Evolutionary conservation across 139 green algal species (phyloP), one percentile per base, ranked within the genome.

Genomic region (Trebouxia sp.): DNA sequence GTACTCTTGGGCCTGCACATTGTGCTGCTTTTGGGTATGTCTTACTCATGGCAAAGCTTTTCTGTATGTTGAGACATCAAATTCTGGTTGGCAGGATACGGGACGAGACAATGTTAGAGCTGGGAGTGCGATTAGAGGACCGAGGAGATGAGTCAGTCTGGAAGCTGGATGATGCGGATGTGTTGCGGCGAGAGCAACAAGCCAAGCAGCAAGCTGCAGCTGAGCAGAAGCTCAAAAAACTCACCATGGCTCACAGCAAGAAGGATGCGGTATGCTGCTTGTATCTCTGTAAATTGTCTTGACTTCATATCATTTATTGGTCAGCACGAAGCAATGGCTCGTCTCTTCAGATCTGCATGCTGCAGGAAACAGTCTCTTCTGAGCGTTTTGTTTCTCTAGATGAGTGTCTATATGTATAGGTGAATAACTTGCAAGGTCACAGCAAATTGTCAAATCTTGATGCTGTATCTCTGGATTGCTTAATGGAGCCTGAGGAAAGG

Each of bases 81-180:
- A 58, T 14, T 58, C 17, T 17, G 17, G 17, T 14, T 17, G 8
- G 91, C 85, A 83, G 87, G 17, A 67, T 98, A 39, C 86, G 97
- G 0, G 97, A 99, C 83, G 83, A 91, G 12, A 85, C 85, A 3
- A 79, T 99, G 76, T 88, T 95, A 26, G 89, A 95, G 30, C 85
- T 99, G 79, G 97, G 97, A 4, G 89, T 99, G 30, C 83, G 92
- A 72, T 84, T 98, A n/a, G 96, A 99, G 85, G 94, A 98, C 87
- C 84, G 85, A 56, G 91, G 94, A 66, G 94, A 87, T 62, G 89
- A 87, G 32, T 90, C 91, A 20, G 84, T 97, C 28, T 98, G 94
- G 95, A 98, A 98, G 87, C 88, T 92, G 26, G 96, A 98, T 65
- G 93, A 98, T 78, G 92, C 96, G 0, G 92, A 85, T 6, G 88